Base-by-base conservation (phyloP, 805 yeast genomes). In the Ogataea ramenticola region DNA sequence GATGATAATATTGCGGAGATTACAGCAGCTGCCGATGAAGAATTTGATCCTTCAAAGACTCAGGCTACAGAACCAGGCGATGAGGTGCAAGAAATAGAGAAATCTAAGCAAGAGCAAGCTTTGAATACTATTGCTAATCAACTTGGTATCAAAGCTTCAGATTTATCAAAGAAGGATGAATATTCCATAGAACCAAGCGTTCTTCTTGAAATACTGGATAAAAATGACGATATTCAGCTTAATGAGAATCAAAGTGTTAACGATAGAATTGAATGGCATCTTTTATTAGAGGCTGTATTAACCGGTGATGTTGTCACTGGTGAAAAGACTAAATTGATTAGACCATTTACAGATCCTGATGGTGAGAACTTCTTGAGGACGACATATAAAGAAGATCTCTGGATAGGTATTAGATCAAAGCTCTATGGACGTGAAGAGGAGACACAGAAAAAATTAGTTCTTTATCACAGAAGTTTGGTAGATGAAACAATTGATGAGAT, bases 221-320 rank as follows among this genome's bases (percentile, higher is more conserved):
- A 54, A 35, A 52, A 75, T 62, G 64, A 64, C 46, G 66, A 63
- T 42, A 60, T 60, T 21, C 65, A 61, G 37, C 42, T 62, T 16
- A 47, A 56, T 36, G 61, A 57, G 20, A 61, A 58, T 38, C 54
- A 51, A 2, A 49, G 43, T 14, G 79, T 82, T 8, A 55, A 80
- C 11, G 97, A 89, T 57, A 72, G 98, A 40, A 68, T 90, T 12
- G 96, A 89, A 64, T 93, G 99, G 99, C 98, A 93, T 63, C 77
- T 91, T 0, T 88, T 93, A 96, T 71, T 93, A 40, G 75, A 86
- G 11, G 75, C 89, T 3, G 98, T 93, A 3, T 74, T 93, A 31
- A 91, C 95, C 3, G 98, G 99, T 52, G 98, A 93, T 62, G 96
- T 93, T 43, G 89, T 93, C 19, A 77, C 83, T 31, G 82, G 91